A percentile compares a stretch with the other conserved stretches of the same genome.
Evolutionary conservation across 768 basidiomycete genomes (phyloP).

Genomic region (Tephrocybe sp.): DNA sequence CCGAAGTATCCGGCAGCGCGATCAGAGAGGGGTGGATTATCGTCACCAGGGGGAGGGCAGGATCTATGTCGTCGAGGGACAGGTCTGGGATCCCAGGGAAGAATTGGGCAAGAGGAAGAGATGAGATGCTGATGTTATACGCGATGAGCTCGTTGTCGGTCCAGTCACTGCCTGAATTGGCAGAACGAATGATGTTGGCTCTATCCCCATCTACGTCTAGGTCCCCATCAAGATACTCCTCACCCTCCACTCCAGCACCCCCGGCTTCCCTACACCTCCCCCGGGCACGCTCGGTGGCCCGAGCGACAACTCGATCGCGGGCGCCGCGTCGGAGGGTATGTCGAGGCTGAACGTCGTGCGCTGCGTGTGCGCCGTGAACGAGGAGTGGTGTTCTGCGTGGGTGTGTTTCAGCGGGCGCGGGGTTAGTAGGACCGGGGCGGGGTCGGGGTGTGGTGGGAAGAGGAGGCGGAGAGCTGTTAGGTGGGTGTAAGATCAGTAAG

Average conservation of each 20-base stretch:
- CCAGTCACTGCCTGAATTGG: slow-evolving; percentile 12
- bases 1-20: no score
- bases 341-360: slow-evolving; percentile 88
- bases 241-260: slow-evolving; percentile 92
- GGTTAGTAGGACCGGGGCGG: no score
- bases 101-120: neutral
- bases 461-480: slow-evolving; percentile 68
- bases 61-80: neutral
- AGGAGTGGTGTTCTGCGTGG: slow-evolving; percentile 85
- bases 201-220: neutral
- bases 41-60: no score
- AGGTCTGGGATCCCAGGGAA: neutral
- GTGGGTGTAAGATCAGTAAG: neutral
- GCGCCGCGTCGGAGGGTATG: slow-evolving; percentile 90
- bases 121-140: slow-evolving; percentile 2
- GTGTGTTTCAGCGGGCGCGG: slow-evolving; percentile 63
- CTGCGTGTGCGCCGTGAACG: slow-evolving; percentile 68
- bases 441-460: no score
- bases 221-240: no score
- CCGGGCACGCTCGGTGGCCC: slow-evolving; percentile 31
- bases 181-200: slow-evolving; percentile 1
- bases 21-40: no score
- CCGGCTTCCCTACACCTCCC: slow-evolving; percentile 31
- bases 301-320: slow-evolving; percentile 76
- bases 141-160: slow-evolving; percentile 4